A percentile compares a stretch with the other conserved stretches of the same genome.
Conservation (phyloP, 805 yeast species). For the Saccharomycopsis sp. region DNA sequence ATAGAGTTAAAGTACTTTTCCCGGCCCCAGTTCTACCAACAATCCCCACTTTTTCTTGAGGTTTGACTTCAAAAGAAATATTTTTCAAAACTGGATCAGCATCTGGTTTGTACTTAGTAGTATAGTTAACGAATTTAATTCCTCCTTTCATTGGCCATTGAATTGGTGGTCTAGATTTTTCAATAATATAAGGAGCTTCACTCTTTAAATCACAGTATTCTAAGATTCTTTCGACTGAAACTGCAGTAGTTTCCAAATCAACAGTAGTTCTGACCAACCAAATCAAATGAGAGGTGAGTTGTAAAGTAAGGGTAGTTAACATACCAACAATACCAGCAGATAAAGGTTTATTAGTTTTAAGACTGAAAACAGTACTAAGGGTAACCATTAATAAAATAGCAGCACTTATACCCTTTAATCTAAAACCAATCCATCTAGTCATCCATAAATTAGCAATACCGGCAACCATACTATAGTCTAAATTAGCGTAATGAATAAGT, state of each 20-base stretch:
- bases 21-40: constrained; percentile 80
- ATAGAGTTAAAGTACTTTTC: constrained; percentile 50
- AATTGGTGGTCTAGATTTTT: constrained; percentile 33
- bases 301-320: constrained; percentile 52
- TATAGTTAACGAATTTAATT: constrained; percentile 39
- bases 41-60: constrained; percentile 58
- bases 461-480: constrained; percentile 40
- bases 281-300: constrained; percentile 42
- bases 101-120: constrained; percentile 48
- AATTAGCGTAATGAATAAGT: constrained; percentile 40
- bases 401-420: constrained; percentile 54
- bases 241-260: constrained; percentile 52
- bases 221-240: constrained; percentile 56
- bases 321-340: constrained; percentile 55
- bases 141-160: constrained; percentile 49
- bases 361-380: constrained; percentile 38
- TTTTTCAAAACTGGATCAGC: constrained; percentile 48
- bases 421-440: constrained; percentile 55
- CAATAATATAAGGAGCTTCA: constrained; percentile 38
- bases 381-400: constrained; percentile 31
- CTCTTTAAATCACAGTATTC: constrained; percentile 43
- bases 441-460: constrained; percentile 21
- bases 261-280: constrained; percentile 51
- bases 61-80: constrained; percentile 35
- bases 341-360: constrained; percentile 31